Base-by-base conservation (phyloP, 257 asterid genomes). In the Fraxinus cuspidata region DNA sequence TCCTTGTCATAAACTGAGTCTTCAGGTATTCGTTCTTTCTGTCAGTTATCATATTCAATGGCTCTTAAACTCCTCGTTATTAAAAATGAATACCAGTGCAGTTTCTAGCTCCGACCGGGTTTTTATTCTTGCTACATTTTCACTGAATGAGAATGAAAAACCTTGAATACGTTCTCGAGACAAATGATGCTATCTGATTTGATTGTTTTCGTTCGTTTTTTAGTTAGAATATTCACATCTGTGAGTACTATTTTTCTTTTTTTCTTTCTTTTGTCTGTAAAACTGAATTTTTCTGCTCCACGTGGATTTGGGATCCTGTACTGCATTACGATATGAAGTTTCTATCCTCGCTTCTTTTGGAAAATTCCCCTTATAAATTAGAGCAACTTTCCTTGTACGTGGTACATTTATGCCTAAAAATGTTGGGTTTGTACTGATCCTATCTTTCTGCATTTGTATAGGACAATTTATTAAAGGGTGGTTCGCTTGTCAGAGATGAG, bases 1-100 rank as follows among this genome's bases (percentile, higher is more conserved):
- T 76, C 79, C 84, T 74, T 53, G 78, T 18, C 80, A 63, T 74
- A 83, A 79, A 85, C 73, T 49, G 28, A 74, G 77, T 84, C 38
- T 4, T 74, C 77, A 85, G 96, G 96, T 91, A 81, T 65, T 53
- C 69, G 13, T 51, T 40, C 23, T 13, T 66, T 75, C 68, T 63
- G 18, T 63, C 34, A 25, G 35, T 27, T 63, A 63, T 63, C 69
- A 23, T 63, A 34, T 9, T 23, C 16, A 23, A 58, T 58, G 31
- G 35, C 34, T 23, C n/a, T 27, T 23, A 63, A 3, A 32, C 29
- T 63, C 18, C 18, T 25, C 8, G 9, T 27, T 63, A 27, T 63
- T 63, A 8, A n/a, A 63, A 4, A 27, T 27, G 34, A 58, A 58
- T 9, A 58, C 5, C 65, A 56, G 28, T 56, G 65, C 29, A 21